These are phyloP conservation scores for Zygoascus biomembranicola DNA, from an alignment of 805 yeast genomes.

Conservation along the genomic window DNA sequence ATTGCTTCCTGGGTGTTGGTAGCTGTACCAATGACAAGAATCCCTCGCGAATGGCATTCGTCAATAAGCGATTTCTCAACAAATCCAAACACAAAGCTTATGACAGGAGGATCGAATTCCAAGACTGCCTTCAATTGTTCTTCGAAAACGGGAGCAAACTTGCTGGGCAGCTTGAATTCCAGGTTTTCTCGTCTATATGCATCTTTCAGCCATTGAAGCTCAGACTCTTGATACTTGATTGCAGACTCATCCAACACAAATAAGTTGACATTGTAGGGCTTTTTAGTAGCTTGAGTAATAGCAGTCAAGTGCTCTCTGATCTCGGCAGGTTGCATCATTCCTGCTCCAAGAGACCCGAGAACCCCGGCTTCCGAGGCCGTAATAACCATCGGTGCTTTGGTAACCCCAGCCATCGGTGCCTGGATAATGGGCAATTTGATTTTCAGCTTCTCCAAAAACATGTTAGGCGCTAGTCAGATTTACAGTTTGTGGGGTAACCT, in stretches of 20 bases:
- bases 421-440: conserved; percentile 32
- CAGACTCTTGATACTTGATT: background rate
- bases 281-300: conserved; percentile 5
- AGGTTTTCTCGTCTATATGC: background rate
- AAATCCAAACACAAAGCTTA: conserved; percentile 48
- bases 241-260: conserved; percentile 10
- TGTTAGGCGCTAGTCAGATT: background rate
- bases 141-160: conserved; percentile 11
- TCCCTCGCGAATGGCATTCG: conserved; percentile 31
- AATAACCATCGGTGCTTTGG: conserved; percentile 39
- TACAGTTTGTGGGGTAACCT: no score
- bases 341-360: conserved; percentile 42
- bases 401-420: conserved; percentile 55
- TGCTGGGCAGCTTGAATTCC: conserved; percentile 4
- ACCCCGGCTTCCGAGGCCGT: conserved; percentile 38
- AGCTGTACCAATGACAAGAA: conserved; percentile 39
- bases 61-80: conserved; percentile 31
- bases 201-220: conserved; percentile 9
- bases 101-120: conserved; percentile 22
- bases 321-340: conserved; percentile 20
- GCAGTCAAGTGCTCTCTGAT: conserved; percentile 9
- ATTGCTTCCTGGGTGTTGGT: conserved; percentile 40
- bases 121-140: conserved; percentile 13
- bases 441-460: background rate
- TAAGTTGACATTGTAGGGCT: conserved; percentile 20